Conservation (phyloP, 2,329 filamentous ascomycete genomes). For the Rhinocladiella similis region DNA sequence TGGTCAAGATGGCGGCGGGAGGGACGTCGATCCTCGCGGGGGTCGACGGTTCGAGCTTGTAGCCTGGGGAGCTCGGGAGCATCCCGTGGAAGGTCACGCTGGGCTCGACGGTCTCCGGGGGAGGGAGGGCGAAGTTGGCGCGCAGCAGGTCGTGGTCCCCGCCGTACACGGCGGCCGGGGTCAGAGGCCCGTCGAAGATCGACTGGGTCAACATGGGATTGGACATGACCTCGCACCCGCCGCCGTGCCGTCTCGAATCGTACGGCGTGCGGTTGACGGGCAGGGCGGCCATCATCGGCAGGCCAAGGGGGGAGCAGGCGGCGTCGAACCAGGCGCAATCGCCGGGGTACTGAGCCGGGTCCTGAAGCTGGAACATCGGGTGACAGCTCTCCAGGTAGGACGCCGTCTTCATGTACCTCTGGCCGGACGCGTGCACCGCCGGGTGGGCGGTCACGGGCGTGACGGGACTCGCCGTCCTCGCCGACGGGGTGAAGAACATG, state of each 20-base stretch:
- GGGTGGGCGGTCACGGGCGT: conserved; percentile 19
- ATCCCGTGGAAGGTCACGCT: conserved; percentile 26
- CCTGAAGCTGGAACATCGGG: conserved; percentile 13
- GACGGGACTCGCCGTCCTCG: conserved; percentile 18
- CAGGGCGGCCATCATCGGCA: conserved; percentile 8
- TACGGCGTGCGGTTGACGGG: conserved; percentile 4
- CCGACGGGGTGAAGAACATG: conserved; percentile 21
- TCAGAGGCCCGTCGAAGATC: conserved; percentile 19
- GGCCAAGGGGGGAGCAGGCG: neutral
- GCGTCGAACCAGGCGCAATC: conserved; percentile 12
- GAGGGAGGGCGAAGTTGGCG: conserved; percentile 10
- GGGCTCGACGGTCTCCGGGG: conserved; percentile 28
- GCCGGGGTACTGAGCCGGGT: conserved; percentile 12
- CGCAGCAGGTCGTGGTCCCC: conserved; percentile 16
- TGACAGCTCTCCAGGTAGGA: conserved; percentile 12
- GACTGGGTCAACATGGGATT: conserved; percentile 27
- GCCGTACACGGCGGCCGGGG: neutral
- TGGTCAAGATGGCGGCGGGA: conserved; percentile 20
- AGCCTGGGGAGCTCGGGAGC: conserved; percentile 21
- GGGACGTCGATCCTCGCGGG: conserved; percentile 14
- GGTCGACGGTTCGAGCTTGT: conserved; percentile 27
- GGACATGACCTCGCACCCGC: conserved; percentile 6
- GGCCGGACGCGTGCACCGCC: conserved; percentile 5
- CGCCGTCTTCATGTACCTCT: conserved; percentile 17
- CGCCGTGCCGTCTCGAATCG: neutral